These are phyloP conservation scores for Paraconiothyrium sp. DNA, from an alignment of 2,329 filamentous ascomycete species.

Conservation along the genomic window DNA sequence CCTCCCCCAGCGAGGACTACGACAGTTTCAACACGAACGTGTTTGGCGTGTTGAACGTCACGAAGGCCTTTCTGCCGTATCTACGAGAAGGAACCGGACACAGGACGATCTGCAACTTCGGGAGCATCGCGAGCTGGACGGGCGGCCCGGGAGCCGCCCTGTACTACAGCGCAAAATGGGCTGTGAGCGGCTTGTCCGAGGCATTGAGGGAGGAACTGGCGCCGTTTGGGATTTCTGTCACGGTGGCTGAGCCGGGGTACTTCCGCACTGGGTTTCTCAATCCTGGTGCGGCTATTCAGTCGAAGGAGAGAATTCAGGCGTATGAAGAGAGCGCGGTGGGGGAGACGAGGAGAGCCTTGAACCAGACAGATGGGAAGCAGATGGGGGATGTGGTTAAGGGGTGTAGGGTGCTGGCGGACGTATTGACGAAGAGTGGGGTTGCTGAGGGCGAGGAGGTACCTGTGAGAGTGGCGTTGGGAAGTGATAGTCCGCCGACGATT, in stretches of 20 bases:
- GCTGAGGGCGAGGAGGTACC: constrained; percentile 63
- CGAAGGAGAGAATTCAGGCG: constrained; percentile 31
- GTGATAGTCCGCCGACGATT: constrained; percentile 49
- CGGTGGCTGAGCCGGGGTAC: constrained; percentile 60
- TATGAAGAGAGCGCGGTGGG: constrained; percentile 50
- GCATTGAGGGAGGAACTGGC: constrained; percentile 55
- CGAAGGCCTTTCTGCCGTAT: constrained; percentile 59
- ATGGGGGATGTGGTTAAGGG: constrained; percentile 66
- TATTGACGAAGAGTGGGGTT: constrained; percentile 62
- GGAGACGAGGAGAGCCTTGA: constrained; percentile 43
- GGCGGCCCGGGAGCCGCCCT: constrained; percentile 53
- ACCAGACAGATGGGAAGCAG: constrained; percentile 58
- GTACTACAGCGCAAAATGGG: constrained; percentile 60
- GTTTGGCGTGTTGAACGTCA: constrained; percentile 61
- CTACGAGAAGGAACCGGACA: constrained; percentile 56
- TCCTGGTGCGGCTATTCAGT: constrained; percentile 28
- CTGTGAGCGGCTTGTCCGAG: constrained; percentile 56
- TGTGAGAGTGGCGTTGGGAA: constrained; percentile 64
- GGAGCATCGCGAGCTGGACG: constrained; percentile 56
- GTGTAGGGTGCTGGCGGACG: constrained; percentile 62
- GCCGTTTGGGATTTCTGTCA: constrained; percentile 56
- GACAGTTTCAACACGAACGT: constrained; percentile 63
- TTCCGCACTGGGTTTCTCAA: constrained; percentile 62
- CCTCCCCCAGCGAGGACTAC: constrained; percentile 52
- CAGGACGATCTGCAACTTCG: constrained; percentile 57